Base-by-base conservation (phyloP, 208 protist genomes). In the Acanthamoeba sp. region DNA sequence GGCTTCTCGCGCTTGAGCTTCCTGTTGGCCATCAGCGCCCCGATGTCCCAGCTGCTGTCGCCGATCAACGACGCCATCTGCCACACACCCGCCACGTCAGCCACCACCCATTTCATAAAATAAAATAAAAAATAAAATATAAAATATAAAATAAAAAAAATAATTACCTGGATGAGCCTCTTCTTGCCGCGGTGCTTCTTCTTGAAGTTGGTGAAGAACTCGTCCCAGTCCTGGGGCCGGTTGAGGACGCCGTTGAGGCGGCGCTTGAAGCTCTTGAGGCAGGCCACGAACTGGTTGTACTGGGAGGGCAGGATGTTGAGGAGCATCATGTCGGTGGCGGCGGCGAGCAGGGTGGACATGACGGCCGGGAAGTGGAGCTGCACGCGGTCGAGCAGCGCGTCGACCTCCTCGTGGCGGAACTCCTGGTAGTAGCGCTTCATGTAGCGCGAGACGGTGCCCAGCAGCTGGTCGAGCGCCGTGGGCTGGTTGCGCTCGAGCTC, bases 261-360 rank as follows among this genome's bases (percentile, higher is more conserved):
- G 27, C 62, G 93, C 62, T 96, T 96, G 38, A 96, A 91, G 29
- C 18, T 48, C 59, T 95, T 94, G 34, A 96, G 34, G 50, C 82
- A 93, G 3, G 36, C 34, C 18, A 94, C 69, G 16, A 96, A 84
- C 2, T 59, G 42, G 73, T 91, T 64, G 52, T 96, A 96, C 92
- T 96, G 95, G 29, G 50, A 85, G 38, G 48, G 95, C 22, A 96
- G 27, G 59, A 96, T 95, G 69, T 93, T 96, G 40, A 96, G 62
- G 6, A 96, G 52, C 32, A 96, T 34, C 48, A 94, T 95, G 32
- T 96, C 95, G 0, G 38, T 66, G 3, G 93, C 85, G 1, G 22
- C 40, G 24, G 48, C 45, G n/a, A 94, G 94, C 52, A 95, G 91
- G 0, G 66, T 55, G 22, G 40, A 55, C 40, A 96, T 96, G 22